Conservation (phyloP, 2,329 filamentous ascomycete genomes). For the Raffaelea albimanens region DNA sequence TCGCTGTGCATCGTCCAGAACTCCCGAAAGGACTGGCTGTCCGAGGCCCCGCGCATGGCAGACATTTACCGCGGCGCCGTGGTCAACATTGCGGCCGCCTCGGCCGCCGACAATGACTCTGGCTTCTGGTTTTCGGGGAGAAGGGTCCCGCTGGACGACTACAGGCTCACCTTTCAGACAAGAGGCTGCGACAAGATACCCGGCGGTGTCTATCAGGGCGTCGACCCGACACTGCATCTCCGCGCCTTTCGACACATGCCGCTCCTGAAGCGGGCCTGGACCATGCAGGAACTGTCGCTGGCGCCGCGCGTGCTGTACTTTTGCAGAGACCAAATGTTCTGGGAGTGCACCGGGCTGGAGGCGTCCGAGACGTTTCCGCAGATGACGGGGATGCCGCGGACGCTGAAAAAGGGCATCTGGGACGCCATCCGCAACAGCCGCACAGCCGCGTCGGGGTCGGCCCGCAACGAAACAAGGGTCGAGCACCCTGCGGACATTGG, state of each 20-base stretch:
- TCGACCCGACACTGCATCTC: background rate
- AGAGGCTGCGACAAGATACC: background rate
- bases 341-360: background rate
- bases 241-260: background rate
- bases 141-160: background rate
- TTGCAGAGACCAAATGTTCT: background rate
- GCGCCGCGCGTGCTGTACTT: constrained; percentile 10
- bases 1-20: constrained; percentile 13
- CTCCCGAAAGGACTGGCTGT: background rate
- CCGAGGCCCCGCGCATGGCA: background rate
- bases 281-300: constrained; percentile 19
- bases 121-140: background rate
- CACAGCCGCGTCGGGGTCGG: too few relatives aligned
- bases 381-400: too few relatives aligned
- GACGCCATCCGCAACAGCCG: too few relatives aligned
- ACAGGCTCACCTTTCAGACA: too few relatives aligned
- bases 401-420: too few relatives aligned
- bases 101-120: background rate
- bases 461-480: too few relatives aligned
- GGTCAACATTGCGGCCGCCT: background rate
- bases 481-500: too few relatives aligned
- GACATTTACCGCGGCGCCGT: background rate
- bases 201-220: background rate
- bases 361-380: background rate
- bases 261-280: constrained; percentile 16